phyloP scores from a whole-genome alignment of 106 monocot species.

The Hemerocallis citrina region DNA sequence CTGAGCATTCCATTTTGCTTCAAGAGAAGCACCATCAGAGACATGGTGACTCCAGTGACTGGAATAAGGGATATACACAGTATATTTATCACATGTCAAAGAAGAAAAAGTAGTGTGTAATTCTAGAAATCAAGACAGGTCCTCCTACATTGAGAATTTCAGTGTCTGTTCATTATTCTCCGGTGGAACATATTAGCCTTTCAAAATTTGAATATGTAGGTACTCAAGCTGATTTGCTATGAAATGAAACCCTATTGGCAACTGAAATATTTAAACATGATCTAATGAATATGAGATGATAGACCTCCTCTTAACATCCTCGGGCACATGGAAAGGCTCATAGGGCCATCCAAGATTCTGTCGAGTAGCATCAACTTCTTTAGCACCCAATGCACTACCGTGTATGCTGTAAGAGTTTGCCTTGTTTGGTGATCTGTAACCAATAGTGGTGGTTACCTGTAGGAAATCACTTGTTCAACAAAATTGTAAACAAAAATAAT shows the following conservation, averaged over 20 bases:
- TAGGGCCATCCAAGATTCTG: conserved; percentile 69
- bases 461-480: not conserved
- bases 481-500: too few relatives aligned
- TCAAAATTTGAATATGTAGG: too few relatives aligned
- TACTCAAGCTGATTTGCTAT: too few relatives aligned
- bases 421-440: conserved; percentile 65
- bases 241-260: too few relatives aligned
- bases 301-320: conserved; percentile 74
- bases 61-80: not conserved
- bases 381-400: conserved; percentile 74
- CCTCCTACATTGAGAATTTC: too few relatives aligned
- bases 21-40: conserved; percentile 47
- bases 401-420: conserved; percentile 53
- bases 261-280: not conserved
- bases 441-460: conserved; percentile 63
- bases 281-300: too few relatives aligned
- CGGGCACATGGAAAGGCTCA: conserved; percentile 63
- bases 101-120: too few relatives aligned
- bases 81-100: not conserved
- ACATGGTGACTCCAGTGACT: conserved; percentile 73
- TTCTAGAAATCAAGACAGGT: too few relatives aligned
- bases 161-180: too few relatives aligned
- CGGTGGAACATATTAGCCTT: too few relatives aligned
- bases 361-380: conserved; percentile 85
- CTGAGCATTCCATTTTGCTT: conserved; percentile 65